Evolutionary conservation across 129 eudicot genomes (phyloP).

Genomic region (Gnaphalium uliginosum): DNA sequence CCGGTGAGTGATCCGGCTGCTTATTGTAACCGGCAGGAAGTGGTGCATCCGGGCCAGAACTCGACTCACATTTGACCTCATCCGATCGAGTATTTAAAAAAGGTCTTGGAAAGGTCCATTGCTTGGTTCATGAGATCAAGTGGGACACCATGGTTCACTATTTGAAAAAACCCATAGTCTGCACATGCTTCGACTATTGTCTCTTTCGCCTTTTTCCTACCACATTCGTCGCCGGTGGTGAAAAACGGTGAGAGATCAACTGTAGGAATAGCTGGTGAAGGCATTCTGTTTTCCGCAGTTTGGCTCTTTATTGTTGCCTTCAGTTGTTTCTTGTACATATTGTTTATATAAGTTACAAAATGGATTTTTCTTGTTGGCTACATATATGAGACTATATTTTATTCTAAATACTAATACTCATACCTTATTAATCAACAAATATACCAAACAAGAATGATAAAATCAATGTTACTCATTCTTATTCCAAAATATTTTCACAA

Average conservation of each 20-base stretch:
- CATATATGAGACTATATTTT: too few species aligned
- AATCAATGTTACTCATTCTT: too few species aligned
- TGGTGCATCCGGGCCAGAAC: constrained; percentile 33
- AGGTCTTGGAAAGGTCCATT: constrained; percentile 44
- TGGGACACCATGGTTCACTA: constrained; percentile 64
- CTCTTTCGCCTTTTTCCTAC: constrained; percentile 39
- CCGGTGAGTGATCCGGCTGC: constrained; percentile 45
- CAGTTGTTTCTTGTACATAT: neutral
- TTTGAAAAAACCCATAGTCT: constrained; percentile 51
- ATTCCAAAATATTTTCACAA: too few species aligned
- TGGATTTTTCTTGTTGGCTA: too few species aligned
- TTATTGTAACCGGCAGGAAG: constrained; percentile 52
- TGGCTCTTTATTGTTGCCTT: neutral
- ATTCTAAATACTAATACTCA: too few species aligned
- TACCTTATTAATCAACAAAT: constrained; percentile 3
- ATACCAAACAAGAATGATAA: neutral
- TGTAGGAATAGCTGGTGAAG: constrained; percentile 36
- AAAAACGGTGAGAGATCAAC: constrained; percentile 58
- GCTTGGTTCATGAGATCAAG: constrained; percentile 46
- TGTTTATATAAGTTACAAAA: too few species aligned
- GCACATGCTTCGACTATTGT: constrained; percentile 41
- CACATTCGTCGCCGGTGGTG: constrained; percentile 35
- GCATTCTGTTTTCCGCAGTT: neutral
- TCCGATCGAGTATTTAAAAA: constrained; percentile 36
- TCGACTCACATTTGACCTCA: constrained; percentile 46